Base-by-base conservation (phyloP, 2,329 filamentous ascomycete genomes). In the Phaeosphaeria sp. region DNA sequence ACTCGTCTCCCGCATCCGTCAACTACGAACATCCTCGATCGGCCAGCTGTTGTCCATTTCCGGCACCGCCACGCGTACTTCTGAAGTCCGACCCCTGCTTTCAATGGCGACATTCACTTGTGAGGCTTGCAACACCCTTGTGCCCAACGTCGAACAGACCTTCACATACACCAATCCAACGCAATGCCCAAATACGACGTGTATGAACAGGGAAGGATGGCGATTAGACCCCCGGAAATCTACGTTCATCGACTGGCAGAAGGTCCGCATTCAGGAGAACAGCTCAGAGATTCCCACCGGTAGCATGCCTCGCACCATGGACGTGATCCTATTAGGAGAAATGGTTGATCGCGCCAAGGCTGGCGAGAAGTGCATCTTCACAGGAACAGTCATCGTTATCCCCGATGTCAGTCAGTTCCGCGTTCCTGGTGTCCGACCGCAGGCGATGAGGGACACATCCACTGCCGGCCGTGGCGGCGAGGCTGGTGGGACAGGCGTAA, bases 211-310 rank as follows among this genome's bases (percentile, higher is more conserved):
- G 23, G 82, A 89, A 57, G 92, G 91, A n/a, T 99, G 95, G 95
- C 89, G 93, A 65, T 81, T 99, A n/a, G 94, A 99, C 69, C 97
- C 99, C 71, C 86, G 92, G 44, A 94, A 96, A 77, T 97, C 93
- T 77, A 98, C 93, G 0, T 99, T 99, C 75, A 91, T 99, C 60
- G 95, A 99, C 80, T 99, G 95, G 95, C 95, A 99, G 76, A 98
- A 98, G 77, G 93, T 98, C 22, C 91, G 96, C 62, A 92, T 98
- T 60, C 95, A 99, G 79, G 95, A 99, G 78, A 99, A 98, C 81
- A 97, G 93, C 66, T 94, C 94, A 3, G 95, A 99, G 76, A 99
- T 99, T 39, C 95, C 95, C 0, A 99, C 95, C 0, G 95, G 95
- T 54, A 97, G 93, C 80, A 99, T 99, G 95, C 95, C 95, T 22